Evolutionary conservation across 805 yeast genomes (phyloP).

Genomic region (Spathaspora hagerdaliae): DNA sequence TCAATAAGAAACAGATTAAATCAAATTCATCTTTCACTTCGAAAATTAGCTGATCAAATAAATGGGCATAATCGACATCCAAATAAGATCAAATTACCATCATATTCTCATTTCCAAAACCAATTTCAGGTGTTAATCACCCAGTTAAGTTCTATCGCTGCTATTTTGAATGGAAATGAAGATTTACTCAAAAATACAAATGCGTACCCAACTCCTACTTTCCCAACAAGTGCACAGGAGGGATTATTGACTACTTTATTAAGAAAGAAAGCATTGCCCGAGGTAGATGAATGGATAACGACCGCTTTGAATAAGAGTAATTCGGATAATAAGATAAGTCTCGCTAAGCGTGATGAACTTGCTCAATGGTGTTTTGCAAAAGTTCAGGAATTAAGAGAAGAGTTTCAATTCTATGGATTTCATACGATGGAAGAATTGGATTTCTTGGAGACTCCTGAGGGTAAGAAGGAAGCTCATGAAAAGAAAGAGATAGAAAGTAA

Average conservation of each 20-base stretch:
- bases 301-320: conserved; percentile 22
- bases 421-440: conserved; percentile 47
- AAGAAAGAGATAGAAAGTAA: conserved; percentile 18
- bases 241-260: conserved; percentile 78
- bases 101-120: conserved; percentile 67
- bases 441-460: conserved; percentile 27
- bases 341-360: conserved; percentile 53
- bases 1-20: conserved; percentile 37
- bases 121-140: conserved; percentile 82
- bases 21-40: conserved; percentile 39
- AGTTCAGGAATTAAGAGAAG: conserved; percentile 50
- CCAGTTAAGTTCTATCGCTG: conserved; percentile 75
- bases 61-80: conserved; percentile 34
- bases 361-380: conserved; percentile 63
- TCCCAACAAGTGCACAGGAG: conserved; percentile 83
- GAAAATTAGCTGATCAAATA: conserved; percentile 34
- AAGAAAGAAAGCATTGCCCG: conserved; percentile 86
- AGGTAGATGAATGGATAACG: conserved; percentile 81
- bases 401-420: conserved; percentile 61
- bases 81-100: conserved; percentile 33
- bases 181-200: conserved; percentile 62
- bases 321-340: conserved; percentile 8
- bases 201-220: conserved; percentile 77
- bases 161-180: conserved; percentile 59
- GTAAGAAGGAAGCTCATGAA: conserved; percentile 22